phyloP scores from a whole-genome alignment of 805 yeast genomes.

The Kluyveromyces wickerhamii region DNA sequence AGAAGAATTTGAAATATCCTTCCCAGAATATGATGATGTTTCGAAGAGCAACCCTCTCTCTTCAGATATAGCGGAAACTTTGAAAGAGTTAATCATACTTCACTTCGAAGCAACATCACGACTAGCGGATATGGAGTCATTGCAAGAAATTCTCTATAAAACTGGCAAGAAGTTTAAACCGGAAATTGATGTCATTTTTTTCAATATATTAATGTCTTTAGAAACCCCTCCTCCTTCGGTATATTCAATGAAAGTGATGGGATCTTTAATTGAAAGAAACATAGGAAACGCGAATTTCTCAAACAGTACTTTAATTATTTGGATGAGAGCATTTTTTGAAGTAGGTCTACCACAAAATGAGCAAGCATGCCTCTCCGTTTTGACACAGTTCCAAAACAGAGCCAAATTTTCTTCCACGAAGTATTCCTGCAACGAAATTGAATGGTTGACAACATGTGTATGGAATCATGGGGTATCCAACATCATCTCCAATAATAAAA shows the following conservation, averaged over 20 bases:
- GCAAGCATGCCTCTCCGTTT: slow-evolving; percentile 8
- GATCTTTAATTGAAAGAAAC: slow-evolving; percentile 19
- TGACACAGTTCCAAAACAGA: slow-evolving; percentile 8
- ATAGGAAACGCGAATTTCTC: slow-evolving; percentile 10
- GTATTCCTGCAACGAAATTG: slow-evolving; percentile 24
- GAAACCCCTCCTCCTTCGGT: slow-evolving; percentile 15
- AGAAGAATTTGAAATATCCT: not conserved
- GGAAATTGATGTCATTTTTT: slow-evolving; percentile 20
- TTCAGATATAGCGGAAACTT: not conserved
- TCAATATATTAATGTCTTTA: slow-evolving; percentile 12
- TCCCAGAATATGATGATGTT: not conserved
- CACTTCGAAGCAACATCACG: slow-evolving; percentile 22
- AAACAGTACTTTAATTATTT: slow-evolving; percentile 19
- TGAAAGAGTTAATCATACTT: not conserved
- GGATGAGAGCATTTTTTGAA: slow-evolving; percentile 25
- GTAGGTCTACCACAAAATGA: slow-evolving; percentile 6
- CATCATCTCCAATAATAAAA: slow-evolving; percentile 17
- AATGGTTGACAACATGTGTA: slow-evolving; percentile 30
- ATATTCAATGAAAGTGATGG: slow-evolving; percentile 14
- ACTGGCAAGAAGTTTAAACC: slow-evolving; percentile 10
- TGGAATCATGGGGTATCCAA: slow-evolving; percentile 35
- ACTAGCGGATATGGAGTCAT: slow-evolving; percentile 17
- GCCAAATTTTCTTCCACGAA: slow-evolving; percentile 5
- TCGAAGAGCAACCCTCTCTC: not conserved
- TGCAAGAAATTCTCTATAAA: slow-evolving; percentile 16